Evolutionary conservation across 2,329 filamentous ascomycete species (phyloP), one percentile per base, ranked within the genome.

Genomic region (Hirsutella thompsonii): DNA sequence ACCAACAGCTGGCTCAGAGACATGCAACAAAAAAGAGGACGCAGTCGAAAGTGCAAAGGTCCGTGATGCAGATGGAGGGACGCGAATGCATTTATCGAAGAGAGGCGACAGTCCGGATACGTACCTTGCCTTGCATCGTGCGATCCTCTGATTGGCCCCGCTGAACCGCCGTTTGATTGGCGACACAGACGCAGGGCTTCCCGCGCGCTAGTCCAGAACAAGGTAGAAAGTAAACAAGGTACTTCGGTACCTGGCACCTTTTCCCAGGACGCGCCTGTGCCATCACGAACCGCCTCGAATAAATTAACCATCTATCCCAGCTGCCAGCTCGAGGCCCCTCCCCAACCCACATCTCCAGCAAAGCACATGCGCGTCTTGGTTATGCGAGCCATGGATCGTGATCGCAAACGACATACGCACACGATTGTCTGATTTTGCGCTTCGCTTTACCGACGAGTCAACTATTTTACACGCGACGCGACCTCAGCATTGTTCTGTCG

Each of bases 171-270:
- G 20, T 18, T n/a, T 37, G 14, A 41, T 41, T 41, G 40, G 40
- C 21, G 8, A 18, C 14, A 18, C n/a, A 9, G 6, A 18, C 14
- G 13, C 18, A 19, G 19, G 14, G 26, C 37, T 26, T n/a, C n/a
- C 20, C 26, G 30, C 16, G 42, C 47, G 47, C 61, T 63, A 64
- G 49, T 45, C 61, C 52, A 20, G 47, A 60, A 56, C 29, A 43
- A 52, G 57, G 49, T 46, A 51, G 21, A 45, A 58, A 65, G 64
- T 67, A 67, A 67, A 67, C 63, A 66, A 61, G 54, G 29, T 36
- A 11, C 16, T 33, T 18, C 13, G n/a, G 23, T 26, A 26, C 23
- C 11, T 26, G 6, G 23, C 23, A 11, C 23, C 23, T 26, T 11
- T 26, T 11, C 6, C 23, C 23, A 11, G 5, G 20, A 57, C 56